Percentiles rank a stretch among this genome's conserved stretches.
phyloP scores from a whole-genome alignment of 2,329 filamentous ascomycete species.

The Neofusicoccum sp. region DNA sequence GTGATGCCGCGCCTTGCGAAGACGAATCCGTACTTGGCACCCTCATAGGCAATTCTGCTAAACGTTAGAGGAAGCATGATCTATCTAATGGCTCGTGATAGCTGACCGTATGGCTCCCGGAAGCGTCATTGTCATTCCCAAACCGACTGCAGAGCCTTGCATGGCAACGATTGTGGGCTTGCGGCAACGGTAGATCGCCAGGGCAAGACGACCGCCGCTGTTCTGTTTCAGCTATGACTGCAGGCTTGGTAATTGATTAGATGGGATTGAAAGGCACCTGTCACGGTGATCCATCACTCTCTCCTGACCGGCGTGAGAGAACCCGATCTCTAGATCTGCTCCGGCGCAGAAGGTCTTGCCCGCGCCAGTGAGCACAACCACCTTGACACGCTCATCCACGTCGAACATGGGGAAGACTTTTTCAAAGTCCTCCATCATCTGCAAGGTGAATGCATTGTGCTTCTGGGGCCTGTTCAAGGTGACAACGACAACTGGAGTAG shows the following conservation, averaged over 20 bases:
- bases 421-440: constrained; percentile 15
- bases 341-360: constrained; percentile 20
- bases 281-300: constrained; percentile 26
- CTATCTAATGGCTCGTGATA: too few species aligned
- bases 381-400: constrained; percentile 21
- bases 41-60: not conserved
- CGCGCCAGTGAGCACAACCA: constrained; percentile 19
- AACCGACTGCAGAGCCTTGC: constrained; percentile 59
- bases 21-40: constrained; percentile 19
- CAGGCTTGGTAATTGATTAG: too few species aligned
- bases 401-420: constrained; percentile 6
- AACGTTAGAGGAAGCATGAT: too few species aligned
- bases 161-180: constrained; percentile 61
- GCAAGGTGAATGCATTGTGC: constrained; percentile 18
- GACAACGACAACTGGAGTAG: constrained; percentile 9
- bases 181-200: constrained; percentile 57
- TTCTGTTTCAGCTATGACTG: too few species aligned
- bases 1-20: constrained; percentile 20
- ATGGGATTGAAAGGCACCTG: too few species aligned
- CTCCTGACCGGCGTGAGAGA: not conserved
- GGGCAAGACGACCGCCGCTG: constrained; percentile 53
- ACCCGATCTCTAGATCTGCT: constrained; percentile 19
- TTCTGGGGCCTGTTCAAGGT: constrained; percentile 14
- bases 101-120: constrained; percentile 43
- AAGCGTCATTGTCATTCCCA: constrained; percentile 62